A percentile compares a stretch with the other conserved stretches of the same genome.
These are phyloP conservation scores for Fusarium buxicola DNA, from an alignment of 2,329 filamentous ascomycete species.

Conservation along the genomic window DNA sequence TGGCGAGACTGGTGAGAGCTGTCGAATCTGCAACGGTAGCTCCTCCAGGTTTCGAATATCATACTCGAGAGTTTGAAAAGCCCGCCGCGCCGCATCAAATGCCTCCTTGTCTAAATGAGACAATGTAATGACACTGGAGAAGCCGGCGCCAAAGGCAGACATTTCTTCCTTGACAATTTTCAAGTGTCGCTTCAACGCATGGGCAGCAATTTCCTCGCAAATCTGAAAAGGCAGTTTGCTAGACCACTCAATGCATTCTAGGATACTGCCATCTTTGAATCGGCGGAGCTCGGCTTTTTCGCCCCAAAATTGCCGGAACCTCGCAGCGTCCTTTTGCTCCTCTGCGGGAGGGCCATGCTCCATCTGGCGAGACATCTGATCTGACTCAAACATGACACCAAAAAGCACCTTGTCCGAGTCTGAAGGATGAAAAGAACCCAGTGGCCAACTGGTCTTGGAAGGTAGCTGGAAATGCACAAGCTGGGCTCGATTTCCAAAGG, in stretches of 20 bases:
- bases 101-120: slow-evolving; percentile 62
- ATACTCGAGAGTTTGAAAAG: slow-evolving; percentile 79
- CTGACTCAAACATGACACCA: slow-evolving; percentile 78
- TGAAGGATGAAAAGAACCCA: slow-evolving; percentile 37
- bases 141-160: slow-evolving; percentile 61
- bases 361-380: slow-evolving; percentile 78
- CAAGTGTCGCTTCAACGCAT: slow-evolving; percentile 78
- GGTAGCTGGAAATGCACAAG: slow-evolving; percentile 70
- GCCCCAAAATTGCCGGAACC: slow-evolving; percentile 94
- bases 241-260: slow-evolving; percentile 91
- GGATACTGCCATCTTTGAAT: slow-evolving; percentile 94
- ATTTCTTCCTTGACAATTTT: slow-evolving; percentile 67
- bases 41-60: slow-evolving; percentile 82
- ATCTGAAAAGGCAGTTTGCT: slow-evolving; percentile 72
- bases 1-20: slow-evolving; percentile 78
- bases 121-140: slow-evolving; percentile 61
- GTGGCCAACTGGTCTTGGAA: slow-evolving; percentile 48
- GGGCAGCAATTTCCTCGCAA: slow-evolving; percentile 81
- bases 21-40: slow-evolving; percentile 87
- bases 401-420: slow-evolving; percentile 63
- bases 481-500: slow-evolving; percentile 79
- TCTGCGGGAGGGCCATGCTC: slow-evolving; percentile 91
- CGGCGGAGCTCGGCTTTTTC: slow-evolving; percentile 91
- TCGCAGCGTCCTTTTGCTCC: slow-evolving; percentile 82
- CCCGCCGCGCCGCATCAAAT: slow-evolving; percentile 77